Evolutionary conservation across 2,329 filamentous ascomycete genomes (phyloP).

Genomic region (Epichloe sibirici): DNA sequence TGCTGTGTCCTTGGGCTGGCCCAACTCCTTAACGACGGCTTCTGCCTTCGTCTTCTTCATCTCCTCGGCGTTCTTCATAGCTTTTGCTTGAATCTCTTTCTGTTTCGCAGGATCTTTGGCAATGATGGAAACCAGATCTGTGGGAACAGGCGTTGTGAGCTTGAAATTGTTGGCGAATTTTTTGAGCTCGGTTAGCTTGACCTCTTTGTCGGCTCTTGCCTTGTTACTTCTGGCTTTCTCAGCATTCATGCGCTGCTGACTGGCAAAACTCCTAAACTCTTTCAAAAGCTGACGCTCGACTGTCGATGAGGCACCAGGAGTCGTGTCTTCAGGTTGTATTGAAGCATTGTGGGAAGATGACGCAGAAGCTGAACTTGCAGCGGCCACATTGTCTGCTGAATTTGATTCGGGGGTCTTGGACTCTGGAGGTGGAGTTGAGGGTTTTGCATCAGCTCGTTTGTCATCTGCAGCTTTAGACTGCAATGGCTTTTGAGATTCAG

Average conservation of each 20-base stretch:
- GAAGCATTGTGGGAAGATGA: conserved; percentile 27
- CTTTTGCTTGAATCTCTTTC: conserved; percentile 82
- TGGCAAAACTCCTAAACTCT: conserved; percentile 53
- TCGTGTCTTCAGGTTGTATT: conserved; percentile 26
- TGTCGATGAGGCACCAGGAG: conserved; percentile 36
- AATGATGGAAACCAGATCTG: conserved; percentile 84
- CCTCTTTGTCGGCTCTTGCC: conserved; percentile 66
- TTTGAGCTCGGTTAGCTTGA: conserved; percentile 87
- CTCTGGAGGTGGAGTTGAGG: conserved; percentile 12
- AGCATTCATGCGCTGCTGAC: conserved; percentile 39
- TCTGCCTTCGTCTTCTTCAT: conserved; percentile 43
- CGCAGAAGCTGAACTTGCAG: conserved; percentile 23
- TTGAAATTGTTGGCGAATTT: conserved; percentile 94
- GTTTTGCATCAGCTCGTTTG: conserved; percentile 22
- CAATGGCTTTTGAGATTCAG: conserved; percentile 14
- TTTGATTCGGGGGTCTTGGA: conserved; percentile 19
- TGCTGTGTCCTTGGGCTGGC: conserved; percentile 29
- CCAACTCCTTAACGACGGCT: conserved; percentile 29
- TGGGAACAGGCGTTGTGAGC: conserved; percentile 80
- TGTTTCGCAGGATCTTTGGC: conserved; percentile 96
- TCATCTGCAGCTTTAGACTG: conserved; percentile 19
- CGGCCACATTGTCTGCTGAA: conserved; percentile 12
- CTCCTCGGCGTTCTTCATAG: conserved; percentile 61
- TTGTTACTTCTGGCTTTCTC: conserved; percentile 46
- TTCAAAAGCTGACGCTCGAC: conserved; percentile 50